These are phyloP conservation scores for Geotrichum bryndzae DNA, from an alignment of 1,139 yeast species.

Conservation along the genomic window DNA sequence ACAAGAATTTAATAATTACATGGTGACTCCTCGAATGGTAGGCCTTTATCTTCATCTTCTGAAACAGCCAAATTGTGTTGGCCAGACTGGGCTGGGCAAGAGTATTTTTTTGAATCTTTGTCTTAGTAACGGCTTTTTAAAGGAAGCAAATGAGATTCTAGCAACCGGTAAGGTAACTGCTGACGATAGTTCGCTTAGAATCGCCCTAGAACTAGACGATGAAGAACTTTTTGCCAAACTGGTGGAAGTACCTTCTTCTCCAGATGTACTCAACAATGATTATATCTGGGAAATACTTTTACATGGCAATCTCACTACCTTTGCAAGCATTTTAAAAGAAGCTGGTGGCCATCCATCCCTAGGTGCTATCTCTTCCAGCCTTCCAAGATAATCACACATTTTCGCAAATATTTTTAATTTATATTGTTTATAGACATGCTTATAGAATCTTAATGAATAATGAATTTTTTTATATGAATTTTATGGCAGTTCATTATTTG, in stretches of 20 bases:
- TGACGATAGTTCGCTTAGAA: constrained; percentile 1
- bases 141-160: background rate
- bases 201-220: background rate
- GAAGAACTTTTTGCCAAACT: constrained; percentile 2
- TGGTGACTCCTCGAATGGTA: background rate
- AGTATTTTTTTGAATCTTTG: constrained; percentile 11
- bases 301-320: background rate
- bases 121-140: constrained; percentile 1
- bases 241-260: background rate
- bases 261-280: constrained; percentile 4
- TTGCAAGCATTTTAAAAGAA: background rate
- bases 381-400: background rate
- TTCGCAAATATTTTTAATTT: background rate
- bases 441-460: background rate
- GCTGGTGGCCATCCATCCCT: constrained; percentile 18
- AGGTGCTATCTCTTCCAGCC: constrained; percentile 10
- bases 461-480: background rate
- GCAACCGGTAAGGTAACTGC: constrained; percentile 2
- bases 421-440: background rate
- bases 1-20: background rate
- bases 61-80: constrained; percentile 4
- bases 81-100: background rate
- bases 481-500: no score
- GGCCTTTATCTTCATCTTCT: constrained; percentile 7
- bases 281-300: constrained; percentile 9